Evolutionary conservation across 805 yeast species (phyloP).

Genomic region (Metschnikowia similis): DNA sequence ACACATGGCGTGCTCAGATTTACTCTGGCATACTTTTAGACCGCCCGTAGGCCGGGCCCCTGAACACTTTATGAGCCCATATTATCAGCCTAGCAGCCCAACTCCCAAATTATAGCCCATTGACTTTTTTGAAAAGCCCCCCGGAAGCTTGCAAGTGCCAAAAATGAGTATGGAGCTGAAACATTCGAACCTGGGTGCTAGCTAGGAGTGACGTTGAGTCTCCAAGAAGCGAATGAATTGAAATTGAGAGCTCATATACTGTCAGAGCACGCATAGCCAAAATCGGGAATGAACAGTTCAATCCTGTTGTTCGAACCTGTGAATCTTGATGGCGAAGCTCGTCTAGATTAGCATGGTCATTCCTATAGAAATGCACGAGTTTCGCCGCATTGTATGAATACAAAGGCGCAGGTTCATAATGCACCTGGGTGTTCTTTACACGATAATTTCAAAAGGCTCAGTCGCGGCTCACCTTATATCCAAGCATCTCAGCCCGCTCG

Average conservation of each 20-base stretch:
- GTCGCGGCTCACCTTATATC: conserved; percentile 11
- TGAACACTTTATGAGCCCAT: not conserved
- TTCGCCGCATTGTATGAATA: not conserved
- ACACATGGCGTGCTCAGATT: not conserved
- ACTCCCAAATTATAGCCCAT: not conserved
- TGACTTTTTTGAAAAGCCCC: not conserved
- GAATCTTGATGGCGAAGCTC: not conserved
- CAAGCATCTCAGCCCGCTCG: conserved; percentile 33
- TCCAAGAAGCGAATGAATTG: too few relatives aligned
- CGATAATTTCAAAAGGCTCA: not conserved
- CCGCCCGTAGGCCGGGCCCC: not conserved
- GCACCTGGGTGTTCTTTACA: not conserved
- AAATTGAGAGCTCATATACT: too few relatives aligned
- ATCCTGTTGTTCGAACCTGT: not conserved
- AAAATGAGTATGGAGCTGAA: too few relatives aligned
- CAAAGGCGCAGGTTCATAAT: not conserved
- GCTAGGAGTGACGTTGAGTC: too few relatives aligned
- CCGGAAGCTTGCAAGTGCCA: too few relatives aligned
- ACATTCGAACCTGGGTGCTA: too few relatives aligned
- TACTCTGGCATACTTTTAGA: not conserved
- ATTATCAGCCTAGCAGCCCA: not conserved
- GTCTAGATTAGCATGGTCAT: not conserved
- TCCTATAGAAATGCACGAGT: not conserved
- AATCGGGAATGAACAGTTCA: not conserved
- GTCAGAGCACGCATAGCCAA: too few relatives aligned